A percentile compares a stretch with the other conserved stretches of the same genome.
Evolutionary conservation across 345 rosid species (phyloP).

Genomic region (Bruguiera sexangula): DNA sequence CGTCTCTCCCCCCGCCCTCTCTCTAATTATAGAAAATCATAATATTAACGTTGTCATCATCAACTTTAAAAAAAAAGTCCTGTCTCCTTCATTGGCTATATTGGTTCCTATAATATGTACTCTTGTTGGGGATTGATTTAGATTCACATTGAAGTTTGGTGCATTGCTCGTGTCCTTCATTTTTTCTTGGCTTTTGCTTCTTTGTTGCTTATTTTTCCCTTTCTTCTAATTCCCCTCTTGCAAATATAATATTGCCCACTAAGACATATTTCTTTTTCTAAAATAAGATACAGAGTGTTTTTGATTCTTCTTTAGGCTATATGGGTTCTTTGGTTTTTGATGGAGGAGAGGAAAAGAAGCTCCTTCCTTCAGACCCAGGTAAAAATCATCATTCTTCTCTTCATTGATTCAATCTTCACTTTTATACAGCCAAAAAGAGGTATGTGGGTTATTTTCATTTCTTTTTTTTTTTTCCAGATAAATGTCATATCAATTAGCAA

Average conservation of each 20-base stretch:
- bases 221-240: background rate
- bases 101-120: constrained; percentile 4
- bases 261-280: background rate
- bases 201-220: constrained; percentile 3
- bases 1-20: background rate
- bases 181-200: background rate
- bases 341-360: constrained; percentile 25
- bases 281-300: constrained; percentile 14
- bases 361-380: constrained; percentile 37
- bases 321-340: constrained; percentile 26
- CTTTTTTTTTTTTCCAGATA: background rate
- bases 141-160: constrained; percentile 21
- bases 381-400: background rate
- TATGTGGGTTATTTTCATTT: background rate
- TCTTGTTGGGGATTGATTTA: background rate
- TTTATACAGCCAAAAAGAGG: background rate
- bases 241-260: background rate
- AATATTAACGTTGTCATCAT: constrained; percentile 16
- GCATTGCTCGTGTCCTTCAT: constrained; percentile 13
- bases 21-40: constrained; percentile 1
- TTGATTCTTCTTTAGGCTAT: background rate
- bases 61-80: constrained; percentile 22
- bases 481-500: background rate
- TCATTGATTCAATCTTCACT: background rate
- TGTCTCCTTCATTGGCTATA: constrained; percentile 15